These are phyloP conservation scores for Rhytidiadelphus loreus DNA, from an alignment of 225 moss, liverwort and hornwort genomes.

Conservation along the genomic window DNA sequence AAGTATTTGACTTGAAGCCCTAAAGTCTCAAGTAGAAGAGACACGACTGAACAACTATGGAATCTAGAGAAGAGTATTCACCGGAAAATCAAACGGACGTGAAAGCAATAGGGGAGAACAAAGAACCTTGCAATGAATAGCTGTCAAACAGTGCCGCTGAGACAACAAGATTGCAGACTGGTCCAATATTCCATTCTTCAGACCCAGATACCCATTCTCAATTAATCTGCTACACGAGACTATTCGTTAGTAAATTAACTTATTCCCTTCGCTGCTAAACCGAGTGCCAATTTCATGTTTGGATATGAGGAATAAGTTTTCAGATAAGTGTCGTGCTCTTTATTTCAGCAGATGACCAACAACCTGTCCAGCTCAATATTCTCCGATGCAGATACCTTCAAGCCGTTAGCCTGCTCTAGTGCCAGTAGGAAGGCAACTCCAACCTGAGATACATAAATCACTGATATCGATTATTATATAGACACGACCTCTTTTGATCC, in stretches of 20 bases:
- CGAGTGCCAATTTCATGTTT: neutral
- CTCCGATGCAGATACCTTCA: slow-evolving; percentile 62
- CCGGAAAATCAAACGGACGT: neutral
- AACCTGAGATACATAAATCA: slow-evolving; percentile 38
- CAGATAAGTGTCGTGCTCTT: neutral
- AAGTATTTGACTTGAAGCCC: neutral
- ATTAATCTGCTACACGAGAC: slow-evolving; percentile 52
- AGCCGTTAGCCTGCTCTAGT: slow-evolving; percentile 73
- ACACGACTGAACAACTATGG: neutral
- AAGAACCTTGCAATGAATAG: slow-evolving; percentile 76
- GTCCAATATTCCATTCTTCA: slow-evolving; percentile 84
- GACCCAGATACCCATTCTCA: slow-evolving; percentile 81
- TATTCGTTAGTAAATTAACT: neutral
- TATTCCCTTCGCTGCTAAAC: neutral
- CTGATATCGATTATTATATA: neutral
- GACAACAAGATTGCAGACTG: slow-evolving; percentile 93
- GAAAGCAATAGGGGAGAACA: neutral
- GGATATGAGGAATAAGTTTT: neutral
- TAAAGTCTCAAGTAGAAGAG: neutral
- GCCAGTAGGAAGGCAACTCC: slow-evolving; percentile 88
- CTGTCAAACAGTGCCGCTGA: slow-evolving; percentile 60
- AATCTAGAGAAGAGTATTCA: neutral
- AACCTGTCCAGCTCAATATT: slow-evolving; percentile 95
- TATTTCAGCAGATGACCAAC: neutral
- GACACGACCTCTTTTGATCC: neutral